phyloP scores from a whole-genome alignment of 1,284 basidiomycete species.

The Irpex sp. region DNA sequence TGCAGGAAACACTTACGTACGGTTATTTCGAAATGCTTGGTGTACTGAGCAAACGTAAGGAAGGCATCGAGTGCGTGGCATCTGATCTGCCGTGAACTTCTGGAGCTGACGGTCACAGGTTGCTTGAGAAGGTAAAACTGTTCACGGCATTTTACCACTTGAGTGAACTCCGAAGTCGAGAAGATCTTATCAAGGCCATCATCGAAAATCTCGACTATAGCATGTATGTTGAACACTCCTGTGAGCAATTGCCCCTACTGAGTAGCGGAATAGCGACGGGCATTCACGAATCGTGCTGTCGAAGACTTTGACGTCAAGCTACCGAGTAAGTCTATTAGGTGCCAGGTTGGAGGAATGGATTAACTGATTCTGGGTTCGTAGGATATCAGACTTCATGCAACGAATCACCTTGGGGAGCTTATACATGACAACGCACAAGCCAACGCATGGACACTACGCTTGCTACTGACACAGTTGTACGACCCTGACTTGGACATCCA shows the following conservation, averaged over 20 bases:
- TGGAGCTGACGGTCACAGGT: slow-evolving; percentile 35
- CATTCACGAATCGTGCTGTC: slow-evolving; percentile 89
- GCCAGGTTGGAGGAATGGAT: background rate
- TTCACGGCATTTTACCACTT: slow-evolving; percentile 96
- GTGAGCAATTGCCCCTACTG: slow-evolving; percentile 7
- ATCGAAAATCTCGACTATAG: slow-evolving; percentile 91
- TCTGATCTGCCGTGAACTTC: background rate
- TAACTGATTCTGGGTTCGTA: slow-evolving; percentile 26
- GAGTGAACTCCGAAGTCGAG: slow-evolving; percentile 85
- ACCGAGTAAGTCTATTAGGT: slow-evolving; percentile 51
- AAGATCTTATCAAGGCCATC: slow-evolving; percentile 89
- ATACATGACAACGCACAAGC: slow-evolving; percentile 61
- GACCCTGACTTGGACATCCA: slow-evolving; percentile 90
- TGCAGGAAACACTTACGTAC: slow-evolving; percentile 82
- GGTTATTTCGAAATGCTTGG: slow-evolving; percentile 98
- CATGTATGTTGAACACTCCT: slow-evolving; percentile 51
- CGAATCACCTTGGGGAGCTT: slow-evolving; percentile 81
- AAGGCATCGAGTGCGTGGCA: slow-evolving; percentile 80
- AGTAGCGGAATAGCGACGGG: slow-evolving; percentile 66
- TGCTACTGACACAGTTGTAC: slow-evolving; percentile 94
- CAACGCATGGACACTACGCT: slow-evolving; percentile 81
- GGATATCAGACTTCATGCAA: slow-evolving; percentile 89
- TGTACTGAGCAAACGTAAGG: slow-evolving; percentile 79
- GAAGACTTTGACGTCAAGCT: slow-evolving; percentile 90
- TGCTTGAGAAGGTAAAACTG: slow-evolving; percentile 89